Evolutionary conservation across 352 stramenopile species (phyloP), one percentile per base, ranked within the genome.

Genomic region (Phytophthora quininea): DNA sequence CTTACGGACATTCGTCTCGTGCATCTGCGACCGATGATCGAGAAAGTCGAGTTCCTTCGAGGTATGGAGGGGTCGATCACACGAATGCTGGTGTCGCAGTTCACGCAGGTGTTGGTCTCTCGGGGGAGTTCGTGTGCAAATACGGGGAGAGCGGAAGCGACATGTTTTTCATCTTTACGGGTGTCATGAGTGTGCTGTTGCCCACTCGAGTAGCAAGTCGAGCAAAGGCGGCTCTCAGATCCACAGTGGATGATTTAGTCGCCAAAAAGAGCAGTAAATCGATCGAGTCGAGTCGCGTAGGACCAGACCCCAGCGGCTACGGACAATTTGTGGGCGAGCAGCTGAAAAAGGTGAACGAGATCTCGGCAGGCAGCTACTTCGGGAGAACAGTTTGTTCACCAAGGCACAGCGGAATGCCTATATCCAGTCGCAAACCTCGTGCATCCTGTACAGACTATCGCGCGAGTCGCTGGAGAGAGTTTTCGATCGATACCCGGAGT

Each of bases 121-220:
- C 76, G 27, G 79, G 79, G 8, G 76, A 93, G 52, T 85, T 81
- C 38, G 68, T 93, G 7, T 91, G 74, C 53, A 78, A 70, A 37
- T 82, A 75, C 19, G 77, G 76, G 4, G 82, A 93, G 48, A 58
- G 78, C 51, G 80, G 82, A 0, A 82, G 73, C 30, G 81, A 91
- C 46, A 93, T 93, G 82, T 91, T 76, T 54, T 91, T 93, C 50
- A 74, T 93, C 4, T 91, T 91, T 38, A 81, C 81, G 1, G 82
- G 85, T 1, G 54, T 82, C 1, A 47, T 91, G 3, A 70, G 81
- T 1, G 76, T 89, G 14, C 49, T 85, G 2, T 76, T 88, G 19
- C 76, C 75, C 1, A 49, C 68, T 0, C 69, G 82, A 29, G 15
- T 45, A 67, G 1, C 63, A 77, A 45, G 70, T 71, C 2, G 45